Evolutionary conservation across 2,329 filamentous ascomycete genomes (phyloP), one percentile per base, ranked within the genome.

Genomic region (Fusarium lateritium): DNA sequence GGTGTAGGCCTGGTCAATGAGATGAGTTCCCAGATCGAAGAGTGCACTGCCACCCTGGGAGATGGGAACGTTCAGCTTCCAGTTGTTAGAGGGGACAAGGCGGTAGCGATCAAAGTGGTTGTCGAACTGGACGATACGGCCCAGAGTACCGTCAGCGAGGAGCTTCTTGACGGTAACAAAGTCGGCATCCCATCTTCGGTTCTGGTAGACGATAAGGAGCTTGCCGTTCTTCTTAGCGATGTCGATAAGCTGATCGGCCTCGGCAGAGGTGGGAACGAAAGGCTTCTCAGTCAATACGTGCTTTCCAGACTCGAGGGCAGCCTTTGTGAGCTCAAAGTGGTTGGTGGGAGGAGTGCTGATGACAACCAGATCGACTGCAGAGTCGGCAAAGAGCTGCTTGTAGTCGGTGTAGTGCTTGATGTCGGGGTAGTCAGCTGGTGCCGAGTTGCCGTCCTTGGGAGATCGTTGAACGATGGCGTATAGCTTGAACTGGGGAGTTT

Each of bases 251-350:
- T 87, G 80, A 34, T 88, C 84, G 13, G 92, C 92, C 79, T 94
- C 89, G 60, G 86, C 83, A 2, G 86, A 83, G 2, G 89, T 92
- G 21, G 92, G 90, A 14, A 93, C 91, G 77, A 95, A 95, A 4
- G 93, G 93, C 83, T 95, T 95, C 82, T 95, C 93, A 49, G 92
- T 91, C 53, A 95, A 83, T 26, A 94, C 91, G 78, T 95, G 90
- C 82, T 94, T 94, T 72, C 90, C 90, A 11, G 86, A 83, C 75
- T 91, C 84, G 47, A 95, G 83, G 0, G 91, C 89, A 52, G 86
- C 79, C 77, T 89, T 89, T 36, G 88, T 83, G 71, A 94, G 83
- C 17, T 83, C 77, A 75, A 89, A 92, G 81, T 95, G 93, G 13
- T 88, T 90, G 65, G 90, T 85, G 1, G 92, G 92, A 0, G 91